A percentile compares a stretch with the other conserved stretches of the same genome.
Conservation (phyloP, 805 yeast genomes). For the Tetrapisispora namnaoensis region DNA sequence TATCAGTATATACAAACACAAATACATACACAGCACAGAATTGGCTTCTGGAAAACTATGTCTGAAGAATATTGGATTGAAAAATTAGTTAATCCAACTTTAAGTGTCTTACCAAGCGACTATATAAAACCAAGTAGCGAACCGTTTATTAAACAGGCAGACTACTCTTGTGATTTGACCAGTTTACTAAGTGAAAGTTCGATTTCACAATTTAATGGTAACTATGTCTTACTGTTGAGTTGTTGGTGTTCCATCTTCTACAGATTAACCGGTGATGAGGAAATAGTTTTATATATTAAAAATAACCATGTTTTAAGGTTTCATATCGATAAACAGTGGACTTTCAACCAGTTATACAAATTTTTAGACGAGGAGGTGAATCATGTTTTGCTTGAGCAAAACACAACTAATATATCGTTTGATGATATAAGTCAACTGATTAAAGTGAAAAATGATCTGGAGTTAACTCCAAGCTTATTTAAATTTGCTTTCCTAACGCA, state of each 20-base stretch:
- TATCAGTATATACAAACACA: neutral
- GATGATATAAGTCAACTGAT: conserved; percentile 47
- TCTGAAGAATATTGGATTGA: conserved; percentile 42
- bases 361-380: conserved; percentile 32
- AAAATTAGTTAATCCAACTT: conserved; percentile 65
- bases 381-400: conserved; percentile 11
- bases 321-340: conserved; percentile 41
- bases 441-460: conserved; percentile 40
- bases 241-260: conserved; percentile 61
- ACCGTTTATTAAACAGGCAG: conserved; percentile 54
- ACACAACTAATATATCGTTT: conserved; percentile 34
- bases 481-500: conserved; percentile 35
- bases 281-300: conserved; percentile 59
- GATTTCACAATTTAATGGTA: conserved; percentile 10
- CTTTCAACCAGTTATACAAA: conserved; percentile 45
- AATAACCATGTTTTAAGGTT: conserved; percentile 48
- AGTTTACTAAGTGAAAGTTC: conserved; percentile 13
- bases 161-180: conserved; percentile 28
- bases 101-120: conserved; percentile 83
- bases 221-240: conserved; percentile 49
- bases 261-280: conserved; percentile 90
- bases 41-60: neutral
- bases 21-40: neutral
- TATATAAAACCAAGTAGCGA: conserved; percentile 67
- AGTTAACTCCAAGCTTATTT: conserved; percentile 53